Percentiles rank a stretch among this genome's conserved stretches.
phyloP scores from a whole-genome alignment of 2,329 filamentous ascomycete species.

The Aspergillus eucalypticola region DNA sequence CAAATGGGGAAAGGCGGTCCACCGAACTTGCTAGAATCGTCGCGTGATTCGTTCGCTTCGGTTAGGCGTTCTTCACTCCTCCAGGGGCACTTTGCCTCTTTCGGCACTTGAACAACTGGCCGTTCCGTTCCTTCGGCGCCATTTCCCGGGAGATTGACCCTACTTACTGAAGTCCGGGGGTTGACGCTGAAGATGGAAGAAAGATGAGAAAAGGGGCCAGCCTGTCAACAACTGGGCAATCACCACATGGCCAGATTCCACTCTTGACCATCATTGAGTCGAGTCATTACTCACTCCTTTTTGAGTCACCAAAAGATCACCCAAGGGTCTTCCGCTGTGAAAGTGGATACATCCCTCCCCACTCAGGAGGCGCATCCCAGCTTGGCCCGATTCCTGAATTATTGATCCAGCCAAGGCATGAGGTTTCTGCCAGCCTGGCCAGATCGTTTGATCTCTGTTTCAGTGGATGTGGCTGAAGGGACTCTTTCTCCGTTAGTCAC shows the following conservation, averaged over 20 bases:
- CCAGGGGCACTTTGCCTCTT: neutral
- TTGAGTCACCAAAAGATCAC: neutral
- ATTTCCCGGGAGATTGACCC: no score
- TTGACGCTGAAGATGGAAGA: no score
- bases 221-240: no score
- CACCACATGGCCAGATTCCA: neutral
- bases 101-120: constrained; percentile 4
- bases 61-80: constrained; percentile 6
- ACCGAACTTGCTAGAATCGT: constrained; percentile 37
- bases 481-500: neutral
- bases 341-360: constrained; percentile 5
- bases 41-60: constrained; percentile 6
- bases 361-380: constrained; percentile 2
- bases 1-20: constrained; percentile 12
- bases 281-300: neutral
- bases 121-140: neutral
- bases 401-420: neutral
- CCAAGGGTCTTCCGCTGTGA: neutral
- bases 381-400: neutral
- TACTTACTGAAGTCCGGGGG: no score
- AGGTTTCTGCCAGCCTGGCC: constrained; percentile 8
- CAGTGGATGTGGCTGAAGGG: neutral
- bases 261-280: neutral
- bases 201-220: no score
- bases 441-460: constrained; percentile 1